A percentile compares a stretch with the other conserved stretches of the same genome.
phyloP scores from a whole-genome alignment of 768 basidiomycete species.

The Lentinula detonsa region DNA sequence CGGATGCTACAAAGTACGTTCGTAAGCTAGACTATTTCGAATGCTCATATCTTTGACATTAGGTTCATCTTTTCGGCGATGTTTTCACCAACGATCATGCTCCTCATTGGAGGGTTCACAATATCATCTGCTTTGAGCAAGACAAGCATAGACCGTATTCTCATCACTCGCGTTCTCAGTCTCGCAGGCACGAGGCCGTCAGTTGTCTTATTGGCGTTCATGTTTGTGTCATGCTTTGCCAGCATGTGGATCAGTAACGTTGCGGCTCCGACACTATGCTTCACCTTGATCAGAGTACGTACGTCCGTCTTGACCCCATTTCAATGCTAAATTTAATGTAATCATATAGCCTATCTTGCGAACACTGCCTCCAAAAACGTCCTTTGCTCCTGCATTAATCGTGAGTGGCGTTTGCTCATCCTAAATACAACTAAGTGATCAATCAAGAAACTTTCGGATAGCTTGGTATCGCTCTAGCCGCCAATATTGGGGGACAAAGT shows the following conservation, averaged over 20 bases:
- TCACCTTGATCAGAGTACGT: slow-evolving; percentile 87
- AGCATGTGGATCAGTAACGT: slow-evolving; percentile 99
- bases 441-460: slow-evolving; percentile 20
- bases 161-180: slow-evolving; percentile 86
- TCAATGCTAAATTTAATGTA: neutral
- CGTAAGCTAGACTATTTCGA: neutral
- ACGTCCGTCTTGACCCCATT: slow-evolving; percentile 3
- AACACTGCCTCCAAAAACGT: slow-evolving; percentile 79
- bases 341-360: slow-evolving; percentile 78
- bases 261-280: slow-evolving; percentile 95
- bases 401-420: slow-evolving; percentile 39
- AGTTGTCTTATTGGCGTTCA: slow-evolving; percentile 86
- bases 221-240: slow-evolving; percentile 95
- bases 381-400: slow-evolving; percentile 88
- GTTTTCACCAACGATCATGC: slow-evolving; percentile 98
- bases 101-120: slow-evolving; percentile 95
- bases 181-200: slow-evolving; percentile 86
- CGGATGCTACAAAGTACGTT: slow-evolving; percentile 77
- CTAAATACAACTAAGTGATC: neutral
- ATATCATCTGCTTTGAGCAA: slow-evolving; percentile 95
- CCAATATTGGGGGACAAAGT: slow-evolving; percentile 95
- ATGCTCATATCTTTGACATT: slow-evolving; percentile 8
- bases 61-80: slow-evolving; percentile 92
- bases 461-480: slow-evolving; percentile 96
- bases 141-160: slow-evolving; percentile 86